Evolutionary conservation across 225 moss, liverwort and hornwort species (phyloP), one percentile per base, ranked within the genome.

Genomic region (Pseudisothecium myosuroides): DNA sequence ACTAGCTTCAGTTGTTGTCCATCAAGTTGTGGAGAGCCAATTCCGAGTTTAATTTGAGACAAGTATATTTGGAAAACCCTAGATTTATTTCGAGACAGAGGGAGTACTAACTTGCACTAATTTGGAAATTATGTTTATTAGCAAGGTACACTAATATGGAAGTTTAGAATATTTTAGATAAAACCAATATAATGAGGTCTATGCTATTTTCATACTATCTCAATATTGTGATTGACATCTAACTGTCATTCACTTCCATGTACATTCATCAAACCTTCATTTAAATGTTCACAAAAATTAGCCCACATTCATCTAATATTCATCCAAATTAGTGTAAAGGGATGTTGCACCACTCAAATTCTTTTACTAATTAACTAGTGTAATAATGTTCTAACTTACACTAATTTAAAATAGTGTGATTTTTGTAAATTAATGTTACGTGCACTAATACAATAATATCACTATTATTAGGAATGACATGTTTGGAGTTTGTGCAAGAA

Each of bases 321-420:
- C 4, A 7, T 47, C 12, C 3, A 76, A 43, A 76, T 12, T 18
- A 18, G 1, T 75, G 2, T 2, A 19, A 11, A 1, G 2, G 4
- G 2, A 32, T 76, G 20, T 20, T 49, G 19, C 12, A 49, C 49
- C 11, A 19, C 2, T 49, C 7, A 31, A 47, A 49, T 0, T 32
- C 7, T 32, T 20, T 1, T 0, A 75, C 12, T 20, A 7, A 20
- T 32, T 50, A 19, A 32, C 3, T 32, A 12, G 7, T 34, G 1
- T 20, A 76, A 12, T 31, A 17, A 47, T 19, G 17, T 49, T 32
- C 1, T 5, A 18, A 49, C 7, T 75, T n/a, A n/a, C n/a, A n/a
- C n/a, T n/a, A n/a, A n/a, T n/a, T n/a, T n/a, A n/a, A n/a, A n/a
- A n/a, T n/a, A n/a, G n/a, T n/a, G n/a, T n/a, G n/a, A n/a, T n/a